Evolutionary conservation across 192 early-diverging fungal genomes (phyloP).

Genomic region (Coemansia sp.): DNA sequence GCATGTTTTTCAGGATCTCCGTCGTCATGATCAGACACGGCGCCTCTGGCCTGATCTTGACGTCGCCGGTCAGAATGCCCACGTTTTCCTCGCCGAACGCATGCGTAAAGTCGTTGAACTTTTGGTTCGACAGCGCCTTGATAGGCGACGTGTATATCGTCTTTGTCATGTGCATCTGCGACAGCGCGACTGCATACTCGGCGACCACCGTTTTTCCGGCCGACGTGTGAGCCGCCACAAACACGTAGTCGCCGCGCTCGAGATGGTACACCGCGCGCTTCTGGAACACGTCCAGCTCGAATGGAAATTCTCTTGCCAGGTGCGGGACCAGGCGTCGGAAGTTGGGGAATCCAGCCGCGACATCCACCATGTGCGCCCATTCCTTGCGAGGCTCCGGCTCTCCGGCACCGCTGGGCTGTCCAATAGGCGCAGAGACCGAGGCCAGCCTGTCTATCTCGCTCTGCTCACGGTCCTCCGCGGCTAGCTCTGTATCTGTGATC

Average conservation of each 20-base stretch:
- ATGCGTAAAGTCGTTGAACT: slow-evolving; percentile 90
- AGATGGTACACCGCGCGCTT: slow-evolving; percentile 95
- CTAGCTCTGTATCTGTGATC: not conserved
- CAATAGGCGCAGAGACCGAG: not conserved
- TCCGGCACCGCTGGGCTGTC: not conserved
- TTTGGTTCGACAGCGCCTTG: slow-evolving; percentile 98
- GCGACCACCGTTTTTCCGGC: slow-evolving; percentile 99
- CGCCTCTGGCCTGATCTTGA: slow-evolving; percentile 96
- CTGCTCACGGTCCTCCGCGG: not conserved
- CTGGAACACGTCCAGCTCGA: slow-evolving; percentile 96
- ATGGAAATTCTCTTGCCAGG: slow-evolving; percentile 84
- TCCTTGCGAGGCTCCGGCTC: slow-evolving; percentile 46
- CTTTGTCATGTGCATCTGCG: slow-evolving; percentile 90
- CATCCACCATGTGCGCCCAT: slow-evolving; percentile 93
- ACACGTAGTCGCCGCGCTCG: slow-evolving; percentile 92
- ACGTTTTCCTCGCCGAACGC: slow-evolving; percentile 86
- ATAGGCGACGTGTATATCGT: slow-evolving; percentile 98
- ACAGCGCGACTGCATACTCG: slow-evolving; percentile 95
- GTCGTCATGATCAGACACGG: slow-evolving; percentile 98
- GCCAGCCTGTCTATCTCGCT: slow-evolving; percentile 13
- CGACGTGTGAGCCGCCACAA: slow-evolving; percentile 97
- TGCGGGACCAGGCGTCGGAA: slow-evolving; percentile 89
- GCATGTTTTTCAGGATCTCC: slow-evolving; percentile 95
- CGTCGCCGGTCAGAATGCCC: slow-evolving; percentile 96
- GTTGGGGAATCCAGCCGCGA: slow-evolving; percentile 80